These are phyloP conservation scores for Metarhizium robertsii DNA, from an alignment of 2,329 filamentous ascomycete species.

Conservation along the genomic window DNA sequence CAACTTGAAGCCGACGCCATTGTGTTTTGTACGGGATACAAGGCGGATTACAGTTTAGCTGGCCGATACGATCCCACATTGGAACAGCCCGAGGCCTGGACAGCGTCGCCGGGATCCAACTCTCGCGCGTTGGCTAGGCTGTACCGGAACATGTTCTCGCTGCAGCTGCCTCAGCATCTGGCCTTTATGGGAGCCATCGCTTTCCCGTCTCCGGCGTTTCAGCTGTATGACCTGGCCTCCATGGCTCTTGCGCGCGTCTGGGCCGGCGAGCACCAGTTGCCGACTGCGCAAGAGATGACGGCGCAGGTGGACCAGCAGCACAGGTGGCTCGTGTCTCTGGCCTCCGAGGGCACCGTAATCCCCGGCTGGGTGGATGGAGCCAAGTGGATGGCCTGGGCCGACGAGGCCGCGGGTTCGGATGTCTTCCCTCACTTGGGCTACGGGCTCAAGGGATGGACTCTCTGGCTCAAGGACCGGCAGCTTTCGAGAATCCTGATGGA, in stretches of 20 bases:
- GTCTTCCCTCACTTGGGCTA: slow-evolving; percentile 30
- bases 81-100: slow-evolving; percentile 13
- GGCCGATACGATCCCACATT: slow-evolving; percentile 18
- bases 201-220: slow-evolving; percentile 23
- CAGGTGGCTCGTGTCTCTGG: slow-evolving; percentile 19
- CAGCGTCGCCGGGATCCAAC: slow-evolving; percentile 15
- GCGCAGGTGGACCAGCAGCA: slow-evolving; percentile 23
- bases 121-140: slow-evolving; percentile 24
- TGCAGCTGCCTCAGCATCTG: slow-evolving; percentile 31
- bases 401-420: slow-evolving; percentile 31
- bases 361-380: slow-evolving; percentile 19
- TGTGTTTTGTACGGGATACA: slow-evolving; percentile 27
- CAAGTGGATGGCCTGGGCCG: slow-evolving; percentile 29
- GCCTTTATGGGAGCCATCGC: slow-evolving; percentile 31
- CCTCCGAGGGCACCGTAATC: slow-evolving; percentile 15
- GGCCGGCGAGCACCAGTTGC: slow-evolving; percentile 27
- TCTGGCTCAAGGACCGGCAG: slow-evolving; percentile 29
- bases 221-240: slow-evolving; percentile 31
- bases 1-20: slow-evolving; percentile 19
- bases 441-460: slow-evolving; percentile 28
- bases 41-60: slow-evolving; percentile 19
- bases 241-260: slow-evolving; percentile 36
- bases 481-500: slow-evolving; percentile 28
- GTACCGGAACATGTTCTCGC: slow-evolving; percentile 35
- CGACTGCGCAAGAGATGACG: slow-evolving; percentile 26